Evolutionary conservation across 768 basidiomycete genomes (phyloP), one percentile per base, ranked within the genome.

Genomic region (Gyrodon lividus): DNA sequence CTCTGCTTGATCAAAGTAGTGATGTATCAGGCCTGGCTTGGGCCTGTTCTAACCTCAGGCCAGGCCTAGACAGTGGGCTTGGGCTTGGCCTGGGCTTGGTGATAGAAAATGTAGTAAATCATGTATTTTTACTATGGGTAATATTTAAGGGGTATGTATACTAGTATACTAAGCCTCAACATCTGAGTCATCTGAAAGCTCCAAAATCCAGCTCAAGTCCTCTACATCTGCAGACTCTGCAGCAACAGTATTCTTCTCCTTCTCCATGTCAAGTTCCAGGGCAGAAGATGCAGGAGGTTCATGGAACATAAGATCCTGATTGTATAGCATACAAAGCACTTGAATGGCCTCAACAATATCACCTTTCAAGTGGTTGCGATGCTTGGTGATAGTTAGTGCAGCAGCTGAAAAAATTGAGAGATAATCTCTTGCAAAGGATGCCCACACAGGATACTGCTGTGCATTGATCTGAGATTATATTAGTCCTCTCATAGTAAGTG

Each of bases 351-450:
- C 66, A 5, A 72, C 63, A 48, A 72, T 63, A 56, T n/a, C n/a
- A n/a, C n/a, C n/a, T n/a, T n/a, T n/a, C n/a, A n/a, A n/a, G n/a
- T n/a, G n/a, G n/a, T n/a, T 74, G 3, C 64, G 60, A 17, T 57
- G 64, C 51, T 72, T 72, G 13, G 54, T 65, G 37, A 74, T 66
- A 0, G 74, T 75, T 24, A 75, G 72, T 5, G 73, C 72, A 9
- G 65, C 73, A 5, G 63, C 58, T 1, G 69, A 76, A 53, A 77
- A 76, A 4, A 70, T 66, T 1, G 70, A 45, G 6, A 75, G 64
- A 22, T 70, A 69, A 51, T 75, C 73, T 6, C 58, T 54, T 3
- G 73, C 71, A 6, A 75, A 58, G 0, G 68, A 69, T 2, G 66
- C 63, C 72, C 71, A 74, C 2, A 62, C 60, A 2, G 67, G 70